Percentiles rank a stretch among this genome's conserved stretches.
These are phyloP conservation scores for Scedosporium boydii DNA, from an alignment of 2,329 filamentous ascomycete species.

Conservation along the genomic window DNA sequence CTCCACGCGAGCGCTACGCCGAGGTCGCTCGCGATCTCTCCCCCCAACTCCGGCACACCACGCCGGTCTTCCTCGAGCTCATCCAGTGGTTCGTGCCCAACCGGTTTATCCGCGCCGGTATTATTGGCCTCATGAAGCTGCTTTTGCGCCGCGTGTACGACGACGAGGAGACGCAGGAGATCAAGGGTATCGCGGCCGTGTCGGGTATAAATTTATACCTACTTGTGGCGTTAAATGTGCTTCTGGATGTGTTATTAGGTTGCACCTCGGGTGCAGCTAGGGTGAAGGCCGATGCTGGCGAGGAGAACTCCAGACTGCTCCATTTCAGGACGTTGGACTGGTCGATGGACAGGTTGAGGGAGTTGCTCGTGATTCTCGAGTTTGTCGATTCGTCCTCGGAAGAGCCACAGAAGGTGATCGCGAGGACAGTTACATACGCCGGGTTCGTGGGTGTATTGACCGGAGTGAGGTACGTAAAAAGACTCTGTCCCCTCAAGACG, in stretches of 20 bases:
- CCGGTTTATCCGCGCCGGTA: conserved; percentile 22
- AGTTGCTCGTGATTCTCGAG: conserved; percentile 40
- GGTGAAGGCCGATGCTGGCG: conserved; percentile 6
- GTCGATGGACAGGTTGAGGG: conserved; percentile 40
- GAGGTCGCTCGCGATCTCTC: conserved; percentile 20
- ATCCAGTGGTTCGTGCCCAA: background rate
- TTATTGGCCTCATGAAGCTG: conserved; percentile 27
- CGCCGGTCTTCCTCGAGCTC: background rate
- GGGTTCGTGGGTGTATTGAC: conserved; percentile 41
- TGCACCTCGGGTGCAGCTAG: conserved; percentile 44
- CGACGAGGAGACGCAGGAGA: conserved; percentile 49
- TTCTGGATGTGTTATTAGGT: conserved; percentile 54
- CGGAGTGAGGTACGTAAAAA: conserved; percentile 24
- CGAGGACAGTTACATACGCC: conserved; percentile 36
- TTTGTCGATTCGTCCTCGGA: conserved; percentile 24
- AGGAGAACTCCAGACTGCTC: conserved; percentile 26
- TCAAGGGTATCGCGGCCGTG: conserved; percentile 43
- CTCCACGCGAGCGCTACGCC: conserved; percentile 16
- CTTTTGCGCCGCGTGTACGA: conserved; percentile 40
- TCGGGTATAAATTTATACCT: conserved; percentile 47
- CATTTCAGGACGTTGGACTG: conserved; percentile 49
- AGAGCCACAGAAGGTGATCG: conserved; percentile 21
- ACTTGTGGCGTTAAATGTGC: conserved; percentile 51
- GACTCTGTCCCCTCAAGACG: background rate
- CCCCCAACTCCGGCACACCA: conserved; percentile 37